Conservation (phyloP, 2,329 filamentous ascomycete genomes). For the Epichloe glyceriae region DNA sequence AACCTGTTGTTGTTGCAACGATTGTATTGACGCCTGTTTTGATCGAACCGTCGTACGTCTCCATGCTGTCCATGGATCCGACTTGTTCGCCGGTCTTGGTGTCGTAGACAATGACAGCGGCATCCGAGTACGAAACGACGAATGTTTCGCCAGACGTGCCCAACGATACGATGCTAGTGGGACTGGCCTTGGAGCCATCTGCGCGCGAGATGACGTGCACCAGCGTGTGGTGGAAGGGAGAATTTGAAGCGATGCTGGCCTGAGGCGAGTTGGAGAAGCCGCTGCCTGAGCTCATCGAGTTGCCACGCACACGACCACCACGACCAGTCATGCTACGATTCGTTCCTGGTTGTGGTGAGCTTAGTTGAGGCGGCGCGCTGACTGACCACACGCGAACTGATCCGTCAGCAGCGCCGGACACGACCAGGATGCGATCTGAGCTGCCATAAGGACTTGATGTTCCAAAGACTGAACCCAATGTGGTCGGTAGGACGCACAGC, state of each 20-base stretch:
- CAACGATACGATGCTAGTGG: slow-evolving; percentile 88
- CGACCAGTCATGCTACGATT: slow-evolving; percentile 41
- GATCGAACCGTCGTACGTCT: slow-evolving; percentile 79
- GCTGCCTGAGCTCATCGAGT: slow-evolving; percentile 89
- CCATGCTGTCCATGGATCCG: slow-evolving; percentile 80
- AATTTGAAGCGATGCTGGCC: slow-evolving; percentile 71
- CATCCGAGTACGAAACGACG: slow-evolving; percentile 85
- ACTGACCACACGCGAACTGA: slow-evolving; percentile 90
- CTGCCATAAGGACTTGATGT: slow-evolving; percentile 61
- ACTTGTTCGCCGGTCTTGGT: slow-evolving; percentile 85
- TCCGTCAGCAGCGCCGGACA: slow-evolving; percentile 81
- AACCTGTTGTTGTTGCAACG: slow-evolving; percentile 70
- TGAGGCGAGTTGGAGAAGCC: slow-evolving; percentile 85
- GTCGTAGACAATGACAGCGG: slow-evolving; percentile 82
- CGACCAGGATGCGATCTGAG: slow-evolving; percentile 77
- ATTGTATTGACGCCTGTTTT: slow-evolving; percentile 80
- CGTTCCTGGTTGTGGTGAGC: slow-evolving; percentile 61
- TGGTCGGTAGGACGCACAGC: slow-evolving; percentile 80
- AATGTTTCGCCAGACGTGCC: slow-evolving; percentile 73
- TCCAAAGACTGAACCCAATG: slow-evolving; percentile 69
- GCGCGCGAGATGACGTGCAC: slow-evolving; percentile 72
- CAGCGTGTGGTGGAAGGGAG: slow-evolving; percentile 76
- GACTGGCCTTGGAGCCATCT: slow-evolving; percentile 54
- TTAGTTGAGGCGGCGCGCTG: slow-evolving; percentile 74
- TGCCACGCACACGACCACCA: slow-evolving; percentile 68